Base-by-base conservation (phyloP, 2,329 filamentous ascomycete genomes). In the Sporothrix luriei region DNA sequence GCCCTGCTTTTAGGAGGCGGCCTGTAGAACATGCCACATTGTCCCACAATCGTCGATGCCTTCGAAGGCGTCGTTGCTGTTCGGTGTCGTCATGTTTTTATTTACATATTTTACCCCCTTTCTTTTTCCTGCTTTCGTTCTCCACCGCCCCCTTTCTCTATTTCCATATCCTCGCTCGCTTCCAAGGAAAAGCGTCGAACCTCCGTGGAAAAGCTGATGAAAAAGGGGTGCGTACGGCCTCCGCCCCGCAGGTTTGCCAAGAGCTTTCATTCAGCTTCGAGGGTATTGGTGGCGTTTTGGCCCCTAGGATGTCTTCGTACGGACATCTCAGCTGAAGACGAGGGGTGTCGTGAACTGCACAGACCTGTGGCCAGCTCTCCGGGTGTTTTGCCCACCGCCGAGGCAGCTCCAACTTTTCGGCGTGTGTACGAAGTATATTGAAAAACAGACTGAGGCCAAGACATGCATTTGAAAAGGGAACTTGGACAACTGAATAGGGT, bases 181-280 rank as follows among this genome's bases (percentile, higher is more conserved):
- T 38, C 6, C n/a, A 3, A n/a, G 21, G 21, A 57, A 57, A 57
- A 3, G 33, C 11, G 19, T 29, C 43, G 49, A 21, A 66, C 10
- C n/a, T 7, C 38, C 5, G 14, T 4, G n/a, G 7, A 48, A 55
- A 57, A 46, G 43, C 29, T 7, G 5, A 40, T 26, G 16, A 49
- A 65, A 65, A 69, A 51, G 26, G 26, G 59, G 61, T 43, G 57
- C 51, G 40, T 48, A 57, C 49, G 66, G 66, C 40, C 48, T 21
- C 29, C 33, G n/a, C 38, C 48, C 49, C 16, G 38, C 65, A 57
- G 16, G 24, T 24, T 33, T 57, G 51, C 52, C 66, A 65, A 65
- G 62, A 65, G 16, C 26, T 16, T 29, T 51, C 62, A 21, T 57
- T 68, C 51, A 33, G 33, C 9, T 33, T 33, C 33, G 33, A 33